Evolutionary conservation across 768 basidiomycete species (phyloP).

Genomic region (Suillus cothurnatus): DNA sequence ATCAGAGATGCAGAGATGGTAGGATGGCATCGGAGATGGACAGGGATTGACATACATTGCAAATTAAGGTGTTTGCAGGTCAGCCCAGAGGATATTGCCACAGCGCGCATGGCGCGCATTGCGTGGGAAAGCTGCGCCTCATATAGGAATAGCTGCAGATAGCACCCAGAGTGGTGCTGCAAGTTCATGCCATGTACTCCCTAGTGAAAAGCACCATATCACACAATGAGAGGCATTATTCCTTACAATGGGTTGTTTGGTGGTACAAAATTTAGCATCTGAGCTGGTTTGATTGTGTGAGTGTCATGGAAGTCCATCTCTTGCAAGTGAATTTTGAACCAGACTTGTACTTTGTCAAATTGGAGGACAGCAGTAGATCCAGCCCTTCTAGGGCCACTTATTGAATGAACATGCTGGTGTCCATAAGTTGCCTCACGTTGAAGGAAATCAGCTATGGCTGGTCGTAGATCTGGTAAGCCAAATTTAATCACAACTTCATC

Average conservation of each 20-base stretch:
- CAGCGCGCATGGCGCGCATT: too few relatives aligned
- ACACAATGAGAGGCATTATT: too few relatives aligned
- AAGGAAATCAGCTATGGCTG: conserved; percentile 19
- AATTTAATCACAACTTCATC: conserved; percentile 25
- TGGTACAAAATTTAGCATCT: conserved; percentile 1
- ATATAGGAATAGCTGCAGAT: too few relatives aligned
- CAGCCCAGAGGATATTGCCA: too few relatives aligned
- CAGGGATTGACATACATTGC: too few relatives aligned
- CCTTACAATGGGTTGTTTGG: neutral
- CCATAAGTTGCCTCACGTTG: neutral
- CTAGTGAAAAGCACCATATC: too few relatives aligned
- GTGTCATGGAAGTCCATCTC: neutral
- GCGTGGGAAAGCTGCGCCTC: too few relatives aligned
- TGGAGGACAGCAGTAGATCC: neutral
- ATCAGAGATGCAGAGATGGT: too few relatives aligned
- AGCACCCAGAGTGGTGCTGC: too few relatives aligned
- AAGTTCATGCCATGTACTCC: too few relatives aligned
- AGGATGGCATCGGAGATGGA: too few relatives aligned
- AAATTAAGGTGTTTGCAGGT: too few relatives aligned
- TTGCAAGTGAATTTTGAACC: conserved; percentile 12
- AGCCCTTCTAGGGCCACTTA: neutral
- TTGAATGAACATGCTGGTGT: neutral
- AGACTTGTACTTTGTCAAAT: neutral
- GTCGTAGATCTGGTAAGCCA: conserved; percentile 28
- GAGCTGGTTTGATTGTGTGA: neutral